Conservation (phyloP, 1,284 basidiomycete genomes). For the Moniliella sp. region DNA sequence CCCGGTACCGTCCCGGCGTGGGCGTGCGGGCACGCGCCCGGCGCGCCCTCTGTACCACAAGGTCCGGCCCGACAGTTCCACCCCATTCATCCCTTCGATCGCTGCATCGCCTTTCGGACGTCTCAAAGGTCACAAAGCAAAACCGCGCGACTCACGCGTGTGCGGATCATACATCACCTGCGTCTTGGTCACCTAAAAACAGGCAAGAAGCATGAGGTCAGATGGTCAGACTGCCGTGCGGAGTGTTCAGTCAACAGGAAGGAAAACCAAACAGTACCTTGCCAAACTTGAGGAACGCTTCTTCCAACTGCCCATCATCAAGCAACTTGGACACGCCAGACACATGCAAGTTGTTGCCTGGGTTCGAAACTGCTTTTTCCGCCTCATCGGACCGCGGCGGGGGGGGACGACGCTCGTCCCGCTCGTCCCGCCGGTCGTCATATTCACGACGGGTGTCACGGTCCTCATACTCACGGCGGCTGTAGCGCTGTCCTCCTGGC, state of each 20-base stretch:
- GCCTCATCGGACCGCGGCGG: no score
- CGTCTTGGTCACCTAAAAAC: slow-evolving; percentile 42
- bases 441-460: no score
- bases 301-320: slow-evolving; percentile 66
- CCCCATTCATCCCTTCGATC: slow-evolving; percentile 57
- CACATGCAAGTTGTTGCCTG: slow-evolving; percentile 89
- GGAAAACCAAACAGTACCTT: slow-evolving; percentile 48
- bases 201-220: slow-evolving; percentile 1
- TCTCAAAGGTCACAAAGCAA: slow-evolving; percentile 88
- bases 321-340: slow-evolving; percentile 60
- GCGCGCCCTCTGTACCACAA: slow-evolving; percentile 74
- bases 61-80: slow-evolving; percentile 63
- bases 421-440: no score
- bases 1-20: slow-evolving; percentile 79
- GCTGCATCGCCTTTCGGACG: slow-evolving; percentile 66
- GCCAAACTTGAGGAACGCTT: slow-evolving; percentile 66
- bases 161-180: slow-evolving; percentile 94
- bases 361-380: slow-evolving; percentile 45
- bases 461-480: no score
- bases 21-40: slow-evolving; percentile 80
- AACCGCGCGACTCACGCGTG: slow-evolving; percentile 80
- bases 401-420: no score
- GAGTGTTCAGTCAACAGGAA: background rate
- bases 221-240: background rate
- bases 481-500: no score